Conservation (phyloP, 371 early-diverging fungal genomes). For the Mucor indicus region DNA sequence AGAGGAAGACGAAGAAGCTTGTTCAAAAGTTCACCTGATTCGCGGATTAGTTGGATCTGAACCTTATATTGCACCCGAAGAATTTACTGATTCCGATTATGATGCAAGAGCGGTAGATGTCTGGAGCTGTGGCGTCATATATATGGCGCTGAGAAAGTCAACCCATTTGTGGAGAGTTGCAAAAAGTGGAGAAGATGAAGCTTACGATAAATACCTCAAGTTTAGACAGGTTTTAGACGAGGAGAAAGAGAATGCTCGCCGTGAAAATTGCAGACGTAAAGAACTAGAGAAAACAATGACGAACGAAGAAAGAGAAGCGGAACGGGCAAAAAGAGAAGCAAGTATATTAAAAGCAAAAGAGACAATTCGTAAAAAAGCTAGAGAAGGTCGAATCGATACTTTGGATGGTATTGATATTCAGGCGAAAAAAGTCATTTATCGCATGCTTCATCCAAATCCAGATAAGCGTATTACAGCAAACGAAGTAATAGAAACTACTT, state of each 20-base stretch:
- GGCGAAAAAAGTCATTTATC: conserved; percentile 46
- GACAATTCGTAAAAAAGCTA: conserved; percentile 28
- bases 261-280: conserved; percentile 11
- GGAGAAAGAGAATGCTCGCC: conserved; percentile 29
- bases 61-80: conserved; percentile 58
- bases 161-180: conserved; percentile 48
- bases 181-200: conserved; percentile 30
- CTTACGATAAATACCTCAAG: conserved; percentile 34
- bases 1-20: conserved; percentile 26
- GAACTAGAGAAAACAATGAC: conserved; percentile 10
- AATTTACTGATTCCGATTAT: conserved; percentile 33
- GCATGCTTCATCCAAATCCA: conserved; percentile 64
- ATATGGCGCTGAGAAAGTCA: conserved; percentile 39
- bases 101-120: conserved; percentile 48
- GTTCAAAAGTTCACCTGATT: conserved; percentile 13
- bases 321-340: conserved; percentile 16
- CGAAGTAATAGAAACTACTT: conserved; percentile 51
- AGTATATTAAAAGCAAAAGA: conserved; percentile 34
- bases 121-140: conserved; percentile 52
- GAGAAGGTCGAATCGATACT: conserved; percentile 36
- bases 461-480: conserved; percentile 48
- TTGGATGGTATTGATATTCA: conserved; percentile 46
- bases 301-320: conserved; percentile 10
- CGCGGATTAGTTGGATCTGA: conserved; percentile 49
- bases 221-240: conserved; percentile 38